These are phyloP conservation scores for Epichloe glyceriae DNA, from an alignment of 2,329 filamentous ascomycete species.

Conservation along the genomic window DNA sequence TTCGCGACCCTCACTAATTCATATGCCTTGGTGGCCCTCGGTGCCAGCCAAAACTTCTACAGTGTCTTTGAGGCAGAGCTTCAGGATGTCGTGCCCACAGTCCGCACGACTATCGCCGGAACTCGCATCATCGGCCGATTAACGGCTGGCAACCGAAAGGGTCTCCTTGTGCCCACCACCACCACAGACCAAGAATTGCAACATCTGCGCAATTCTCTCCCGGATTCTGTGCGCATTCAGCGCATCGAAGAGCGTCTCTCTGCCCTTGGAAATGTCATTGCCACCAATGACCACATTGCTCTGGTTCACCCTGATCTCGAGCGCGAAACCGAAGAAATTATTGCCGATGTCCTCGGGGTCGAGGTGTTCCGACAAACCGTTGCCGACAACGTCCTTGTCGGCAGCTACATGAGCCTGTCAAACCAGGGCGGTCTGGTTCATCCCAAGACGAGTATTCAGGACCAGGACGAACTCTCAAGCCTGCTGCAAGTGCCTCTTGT, in stretches of 20 bases:
- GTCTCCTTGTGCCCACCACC: constrained; percentile 86
- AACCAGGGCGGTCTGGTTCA: constrained; percentile 97
- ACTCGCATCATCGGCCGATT: constrained; percentile 92
- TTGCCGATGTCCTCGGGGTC: constrained; percentile 83
- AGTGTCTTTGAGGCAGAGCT: constrained; percentile 96
- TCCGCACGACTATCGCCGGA: constrained; percentile 90
- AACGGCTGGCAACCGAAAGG: constrained; percentile 93
- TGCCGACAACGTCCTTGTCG: constrained; percentile 91
- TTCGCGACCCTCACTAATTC: constrained; percentile 96
- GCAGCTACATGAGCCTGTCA: constrained; percentile 89
- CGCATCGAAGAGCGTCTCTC: constrained; percentile 95
- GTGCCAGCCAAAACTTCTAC: constrained; percentile 98
- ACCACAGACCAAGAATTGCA: constrained; percentile 98
- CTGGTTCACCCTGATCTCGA: constrained; percentile 93
- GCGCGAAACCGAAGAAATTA: constrained; percentile 96
- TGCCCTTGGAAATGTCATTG: constrained; percentile 93
- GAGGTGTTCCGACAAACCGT: constrained; percentile 91
- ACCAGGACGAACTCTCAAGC: constrained; percentile 92
- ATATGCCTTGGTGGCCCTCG: constrained; percentile 86
- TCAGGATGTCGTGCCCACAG: constrained; percentile 93
- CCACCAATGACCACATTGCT: constrained; percentile 91
- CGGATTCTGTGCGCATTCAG: constrained; percentile 85
- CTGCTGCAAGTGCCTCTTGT: constrained; percentile 92
- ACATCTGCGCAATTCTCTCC: constrained; percentile 88
- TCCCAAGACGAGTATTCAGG: constrained; percentile 91